A percentile compares a stretch with the other conserved stretches of the same genome.
Evolutionary conservation across 768 basidiomycete species (phyloP).

Genomic region (Podaxis pistillaris): DNA sequence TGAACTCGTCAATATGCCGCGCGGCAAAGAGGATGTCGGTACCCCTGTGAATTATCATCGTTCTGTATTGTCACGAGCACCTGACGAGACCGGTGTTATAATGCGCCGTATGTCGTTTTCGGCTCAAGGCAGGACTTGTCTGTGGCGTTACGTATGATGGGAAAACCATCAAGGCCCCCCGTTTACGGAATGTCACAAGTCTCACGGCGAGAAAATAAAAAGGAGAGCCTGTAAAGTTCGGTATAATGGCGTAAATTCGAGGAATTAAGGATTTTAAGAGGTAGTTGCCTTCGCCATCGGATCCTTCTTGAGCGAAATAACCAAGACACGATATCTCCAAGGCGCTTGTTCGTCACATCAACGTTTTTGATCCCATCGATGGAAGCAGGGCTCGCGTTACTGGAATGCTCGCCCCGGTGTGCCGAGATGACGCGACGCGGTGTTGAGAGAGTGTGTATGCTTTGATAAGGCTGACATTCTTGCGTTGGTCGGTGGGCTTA

Average conservation of each 20-base stretch:
- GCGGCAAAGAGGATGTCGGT: not conserved
- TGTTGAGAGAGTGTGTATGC: conserved; percentile 31
- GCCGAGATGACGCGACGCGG: conserved; percentile 44
- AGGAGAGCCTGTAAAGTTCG: not conserved
- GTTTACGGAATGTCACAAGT: not conserved
- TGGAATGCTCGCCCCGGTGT: conserved; percentile 38
- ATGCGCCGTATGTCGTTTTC: not conserved
- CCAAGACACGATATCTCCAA: conserved; percentile 39
- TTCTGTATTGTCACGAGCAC: not conserved
- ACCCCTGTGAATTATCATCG: not conserved
- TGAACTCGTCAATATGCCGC: no score
- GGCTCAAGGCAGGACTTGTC: not conserved
- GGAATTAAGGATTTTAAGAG: not conserved
- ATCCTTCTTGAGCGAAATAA: conserved; percentile 18
- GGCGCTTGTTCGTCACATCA: conserved; percentile 26
- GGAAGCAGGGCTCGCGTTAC: conserved; percentile 24
- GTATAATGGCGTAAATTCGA: not conserved
- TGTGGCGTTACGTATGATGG: not conserved
- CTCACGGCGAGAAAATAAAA: not conserved
- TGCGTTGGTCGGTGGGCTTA: conserved; percentile 30
- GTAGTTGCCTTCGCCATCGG: conserved; percentile 21
- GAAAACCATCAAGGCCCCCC: not conserved
- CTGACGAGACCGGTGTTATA: not conserved
- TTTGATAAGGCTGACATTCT: conserved; percentile 29
- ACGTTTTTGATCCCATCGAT: not conserved